A percentile compares a stretch with the other conserved stretches of the same genome.
These are phyloP conservation scores for Boeremia lycopersici DNA, from an alignment of 2,329 filamentous ascomycete species.

Conservation along the genomic window DNA sequence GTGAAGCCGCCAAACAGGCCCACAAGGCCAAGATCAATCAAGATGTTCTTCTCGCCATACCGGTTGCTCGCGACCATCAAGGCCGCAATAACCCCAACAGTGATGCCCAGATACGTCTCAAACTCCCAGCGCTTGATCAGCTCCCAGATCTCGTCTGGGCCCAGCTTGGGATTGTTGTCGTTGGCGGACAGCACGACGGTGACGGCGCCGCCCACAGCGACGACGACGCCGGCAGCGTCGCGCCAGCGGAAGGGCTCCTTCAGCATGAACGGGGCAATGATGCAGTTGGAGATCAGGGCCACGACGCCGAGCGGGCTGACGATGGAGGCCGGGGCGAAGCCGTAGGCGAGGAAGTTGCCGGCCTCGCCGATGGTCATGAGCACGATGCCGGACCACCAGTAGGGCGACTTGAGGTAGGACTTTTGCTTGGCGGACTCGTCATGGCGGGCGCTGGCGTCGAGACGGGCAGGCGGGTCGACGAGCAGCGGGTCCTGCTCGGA, in stretches of 20 bases:
- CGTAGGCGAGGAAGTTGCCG: slow-evolving; percentile 96
- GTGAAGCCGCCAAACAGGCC: slow-evolving; percentile 96
- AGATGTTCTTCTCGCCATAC: slow-evolving; percentile 83
- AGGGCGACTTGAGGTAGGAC: slow-evolving; percentile 86
- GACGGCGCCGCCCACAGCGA: slow-evolving; percentile 86
- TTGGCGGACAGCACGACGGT: slow-evolving; percentile 92
- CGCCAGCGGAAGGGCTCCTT: slow-evolving; percentile 85
- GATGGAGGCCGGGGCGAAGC: slow-evolving; percentile 96
- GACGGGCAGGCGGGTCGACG: background rate
- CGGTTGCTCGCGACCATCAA: slow-evolving; percentile 82
- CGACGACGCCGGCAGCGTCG: slow-evolving; percentile 85
- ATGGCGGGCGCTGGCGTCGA: slow-evolving; percentile 12
- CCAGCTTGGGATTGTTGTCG: slow-evolving; percentile 85
- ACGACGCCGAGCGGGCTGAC: slow-evolving; percentile 97
- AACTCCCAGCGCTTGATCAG: slow-evolving; percentile 89
- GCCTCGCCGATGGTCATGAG: slow-evolving; percentile 92
- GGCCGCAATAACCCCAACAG: slow-evolving; percentile 71
- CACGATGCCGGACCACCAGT: slow-evolving; percentile 95
- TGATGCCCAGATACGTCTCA: slow-evolving; percentile 85
- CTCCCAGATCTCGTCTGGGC: slow-evolving; percentile 86
- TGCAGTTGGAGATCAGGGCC: slow-evolving; percentile 92
- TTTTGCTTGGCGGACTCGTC: slow-evolving; percentile 58
- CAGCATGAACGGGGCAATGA: slow-evolving; percentile 93
- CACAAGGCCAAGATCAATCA: slow-evolving; percentile 92
- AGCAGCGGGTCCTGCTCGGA: slow-evolving; percentile 12